Evolutionary conservation across 768 basidiomycete genomes (phyloP).

Genomic region (Leccinum subgranulosum): DNA sequence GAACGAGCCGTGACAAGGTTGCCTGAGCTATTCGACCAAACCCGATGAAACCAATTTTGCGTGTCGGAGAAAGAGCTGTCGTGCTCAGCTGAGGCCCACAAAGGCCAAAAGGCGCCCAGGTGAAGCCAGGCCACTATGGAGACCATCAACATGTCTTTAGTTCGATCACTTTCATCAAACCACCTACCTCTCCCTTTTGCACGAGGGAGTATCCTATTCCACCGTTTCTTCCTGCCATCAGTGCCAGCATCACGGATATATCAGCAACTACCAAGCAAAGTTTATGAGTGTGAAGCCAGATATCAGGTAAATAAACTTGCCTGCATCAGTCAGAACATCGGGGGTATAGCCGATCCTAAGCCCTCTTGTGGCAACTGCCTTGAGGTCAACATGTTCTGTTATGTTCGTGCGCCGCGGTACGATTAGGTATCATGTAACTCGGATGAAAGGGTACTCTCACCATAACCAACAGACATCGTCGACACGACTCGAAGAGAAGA

Average conservation of each 20-base stretch:
- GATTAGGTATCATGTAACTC: background rate
- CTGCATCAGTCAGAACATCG: constrained; percentile 89
- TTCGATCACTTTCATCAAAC: background rate
- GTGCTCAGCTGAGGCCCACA: constrained; percentile 81
- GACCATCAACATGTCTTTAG: background rate
- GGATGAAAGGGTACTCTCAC: constrained; percentile 37
- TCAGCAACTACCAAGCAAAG: constrained; percentile 76
- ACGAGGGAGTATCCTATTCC: constrained; percentile 63
- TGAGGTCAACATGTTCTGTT: constrained; percentile 80
- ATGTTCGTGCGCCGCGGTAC: background rate
- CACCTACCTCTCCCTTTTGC: constrained; percentile 60
- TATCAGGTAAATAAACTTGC: constrained; percentile 33
- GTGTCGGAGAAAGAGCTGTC: constrained; percentile 42
- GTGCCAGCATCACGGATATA: constrained; percentile 79
- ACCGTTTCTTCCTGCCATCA: constrained; percentile 90
- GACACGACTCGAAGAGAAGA: constrained; percentile 76
- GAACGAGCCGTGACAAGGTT: constrained; percentile 70
- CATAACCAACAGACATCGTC: constrained; percentile 90
- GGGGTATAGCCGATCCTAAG: constrained; percentile 89
- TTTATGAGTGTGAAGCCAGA: background rate
- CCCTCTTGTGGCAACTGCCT: constrained; percentile 52
- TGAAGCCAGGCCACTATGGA: constrained; percentile 70
- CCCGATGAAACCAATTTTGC: constrained; percentile 87
- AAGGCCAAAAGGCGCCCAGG: constrained; percentile 81
- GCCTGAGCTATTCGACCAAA: constrained; percentile 94